Evolutionary conservation across 2,329 filamentous ascomycete genomes (phyloP).

Genomic region (Fusarium tupiense): DNA sequence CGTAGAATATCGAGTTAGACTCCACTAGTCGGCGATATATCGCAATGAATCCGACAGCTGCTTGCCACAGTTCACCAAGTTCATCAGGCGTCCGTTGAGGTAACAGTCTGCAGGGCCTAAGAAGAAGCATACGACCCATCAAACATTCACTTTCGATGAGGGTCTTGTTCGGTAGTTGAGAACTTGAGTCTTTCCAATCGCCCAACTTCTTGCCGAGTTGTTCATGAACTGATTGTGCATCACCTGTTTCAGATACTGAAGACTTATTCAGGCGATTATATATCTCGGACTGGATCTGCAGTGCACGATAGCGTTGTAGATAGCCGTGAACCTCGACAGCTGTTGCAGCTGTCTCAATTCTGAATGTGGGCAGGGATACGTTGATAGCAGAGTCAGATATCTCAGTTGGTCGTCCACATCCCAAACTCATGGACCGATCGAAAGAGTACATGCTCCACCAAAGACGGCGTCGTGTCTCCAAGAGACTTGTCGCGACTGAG

Average conservation of each 20-base stretch:
- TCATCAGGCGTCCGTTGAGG: not conserved
- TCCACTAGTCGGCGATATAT: not conserved
- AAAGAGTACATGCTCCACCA: constrained; percentile 19
- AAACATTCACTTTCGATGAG: constrained; percentile 15
- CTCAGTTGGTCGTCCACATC: constrained; percentile 1
- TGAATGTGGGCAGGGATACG: not conserved
- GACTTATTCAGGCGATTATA: not conserved
- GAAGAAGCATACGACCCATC: constrained; percentile 5
- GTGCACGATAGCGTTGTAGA: constrained; percentile 2
- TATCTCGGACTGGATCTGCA: constrained; percentile 4
- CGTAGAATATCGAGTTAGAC: constrained; percentile 11
- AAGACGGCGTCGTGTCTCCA: constrained; percentile 2
- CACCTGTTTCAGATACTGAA: fast-evolving
- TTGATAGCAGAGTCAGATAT: constrained; percentile 3
- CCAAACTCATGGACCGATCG: constrained; percentile 13
- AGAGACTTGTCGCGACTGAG: not conserved
- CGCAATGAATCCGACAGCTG: not conserved
- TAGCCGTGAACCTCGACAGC: constrained; percentile 1
- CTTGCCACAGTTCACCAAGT: not conserved
- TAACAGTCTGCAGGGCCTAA: not conserved
- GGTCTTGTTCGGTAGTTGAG: not conserved
- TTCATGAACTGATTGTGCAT: not conserved
- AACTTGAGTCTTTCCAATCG: constrained; percentile 4
- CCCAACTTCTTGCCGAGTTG: not conserved
- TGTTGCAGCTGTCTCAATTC: constrained; percentile 1